These are phyloP conservation scores for Ophiocordyceps robertsii DNA, from an alignment of 2,329 filamentous ascomycete species.

Conservation along the genomic window DNA sequence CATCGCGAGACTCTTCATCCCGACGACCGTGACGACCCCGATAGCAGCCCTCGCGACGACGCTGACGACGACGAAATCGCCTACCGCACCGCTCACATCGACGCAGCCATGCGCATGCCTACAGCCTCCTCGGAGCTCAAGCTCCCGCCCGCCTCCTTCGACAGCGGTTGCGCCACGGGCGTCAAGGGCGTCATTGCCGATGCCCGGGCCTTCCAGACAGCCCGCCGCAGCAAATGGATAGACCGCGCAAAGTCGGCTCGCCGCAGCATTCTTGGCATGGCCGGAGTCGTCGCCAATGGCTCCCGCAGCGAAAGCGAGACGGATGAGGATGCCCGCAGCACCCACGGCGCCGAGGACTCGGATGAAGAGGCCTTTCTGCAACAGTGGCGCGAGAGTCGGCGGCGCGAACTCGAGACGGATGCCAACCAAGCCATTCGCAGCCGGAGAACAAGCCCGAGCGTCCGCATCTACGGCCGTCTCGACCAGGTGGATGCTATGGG, in stretches of 20 bases:
- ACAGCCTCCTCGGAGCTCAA: constrained; percentile 37
- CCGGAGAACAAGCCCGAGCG: constrained; percentile 62
- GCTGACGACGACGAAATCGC: constrained; percentile 43
- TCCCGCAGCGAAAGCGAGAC: constrained; percentile 30
- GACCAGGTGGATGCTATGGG: constrained; percentile 79
- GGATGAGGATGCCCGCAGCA: constrained; percentile 28
- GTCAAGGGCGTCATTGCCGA: constrained; percentile 83
- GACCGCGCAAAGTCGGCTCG: constrained; percentile 37
- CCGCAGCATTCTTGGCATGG: constrained; percentile 39
- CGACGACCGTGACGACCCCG: constrained; percentile 41
- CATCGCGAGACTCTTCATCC: constrained; percentile 34
- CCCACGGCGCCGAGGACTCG: constrained; percentile 43
- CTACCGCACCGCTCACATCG: constrained; percentile 40
- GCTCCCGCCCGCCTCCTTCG: constrained; percentile 49
- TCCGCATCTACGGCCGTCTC: constrained; percentile 64
- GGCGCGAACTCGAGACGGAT: constrained; percentile 62
- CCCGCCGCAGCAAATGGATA: constrained; percentile 42
- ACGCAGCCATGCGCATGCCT: constrained; percentile 53
- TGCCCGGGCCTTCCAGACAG: constrained; percentile 62
- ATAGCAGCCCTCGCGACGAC: constrained; percentile 36
- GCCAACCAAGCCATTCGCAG: constrained; percentile 40
- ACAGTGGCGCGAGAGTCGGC: constrained; percentile 70
- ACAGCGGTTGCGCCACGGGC: constrained; percentile 60
- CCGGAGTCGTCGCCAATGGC: constrained; percentile 11
- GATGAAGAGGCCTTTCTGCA: constrained; percentile 73